Evolutionary conservation across 352 stramenopile species (phyloP), one percentile per base, ranked within the genome.

Genomic region (Thraustotheca clavata): DNA sequence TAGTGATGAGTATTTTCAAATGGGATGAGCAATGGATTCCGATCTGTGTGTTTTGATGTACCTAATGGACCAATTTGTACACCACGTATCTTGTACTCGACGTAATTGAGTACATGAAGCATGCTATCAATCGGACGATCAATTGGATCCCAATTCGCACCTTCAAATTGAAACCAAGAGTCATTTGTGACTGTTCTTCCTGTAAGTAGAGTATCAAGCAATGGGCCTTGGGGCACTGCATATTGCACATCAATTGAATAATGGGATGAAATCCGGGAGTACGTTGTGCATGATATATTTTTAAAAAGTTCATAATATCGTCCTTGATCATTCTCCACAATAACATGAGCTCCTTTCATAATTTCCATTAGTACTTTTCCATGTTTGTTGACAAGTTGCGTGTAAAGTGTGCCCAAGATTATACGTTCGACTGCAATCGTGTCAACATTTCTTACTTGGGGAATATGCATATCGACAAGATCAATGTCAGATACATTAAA

Each of bases 81-180:
- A 16, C 68, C 68, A 4, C 50, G 69, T 29, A 72, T 60, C 39
- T 61, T 65, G 62, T 72, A 72, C 68, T 72, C 49, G 48, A 72
- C 31, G 63, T 70, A 72, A 47, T 72, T 71, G 14, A 70, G 18
- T 20, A 57, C 67, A 26, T 72, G 68, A 4, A 72, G 22, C 16
- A 70, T 41, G 47, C 49, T 68, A 43, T 72, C 68, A 32, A 72
- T 20, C 18, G 68, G 68, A 8, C 61, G 60, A 7, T 46, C 31
- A 4, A 62, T 38, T 4, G 62, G 47, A 18, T 69, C 62, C 68
- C 68, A 72, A 16, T 69, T 69, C 3, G 60, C 68, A 32, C 62
- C 61, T 67, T 72, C 68, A 26, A 72, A 71, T 32, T 72, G 68
- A 31, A 72, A 67, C 68, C 68, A 72, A 12, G 62, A 63, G 54